Percentiles rank a stretch among this genome's conserved stretches.
Conservation (phyloP, 164 flowering plant species). For the Annona squamosa region DNA sequence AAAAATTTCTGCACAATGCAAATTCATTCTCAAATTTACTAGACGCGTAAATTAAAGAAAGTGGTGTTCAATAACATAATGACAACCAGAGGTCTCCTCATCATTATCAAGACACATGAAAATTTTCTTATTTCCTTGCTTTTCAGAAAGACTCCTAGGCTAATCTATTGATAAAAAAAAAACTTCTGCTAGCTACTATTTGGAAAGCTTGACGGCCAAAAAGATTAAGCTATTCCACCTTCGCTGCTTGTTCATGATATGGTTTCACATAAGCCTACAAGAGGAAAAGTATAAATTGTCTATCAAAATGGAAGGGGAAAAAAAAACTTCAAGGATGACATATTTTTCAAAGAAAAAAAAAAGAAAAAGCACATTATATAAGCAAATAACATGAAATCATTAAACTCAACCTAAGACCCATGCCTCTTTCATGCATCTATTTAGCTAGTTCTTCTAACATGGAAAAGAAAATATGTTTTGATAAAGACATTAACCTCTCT, state of each 20-base stretch:
- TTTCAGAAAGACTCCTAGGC: constrained; percentile 3
- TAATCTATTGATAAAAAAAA: constrained; percentile 14
- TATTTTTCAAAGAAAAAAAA: not conserved
- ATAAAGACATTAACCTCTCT: not conserved
- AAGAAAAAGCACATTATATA: not conserved
- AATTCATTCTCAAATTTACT: too few species aligned
- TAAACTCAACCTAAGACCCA: not conserved
- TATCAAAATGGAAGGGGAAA: constrained; percentile 14
- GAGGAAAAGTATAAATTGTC: constrained; percentile 29
- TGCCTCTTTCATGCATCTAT: not conserved
- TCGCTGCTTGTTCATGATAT: constrained; percentile 63
- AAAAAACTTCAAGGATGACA: constrained; percentile 5
- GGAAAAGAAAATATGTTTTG: not conserved
- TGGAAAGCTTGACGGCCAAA: constrained; percentile 9
- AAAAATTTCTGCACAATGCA: too few species aligned
- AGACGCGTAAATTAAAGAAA: too few species aligned
- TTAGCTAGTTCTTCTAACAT: not conserved
- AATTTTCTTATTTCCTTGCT: not conserved
- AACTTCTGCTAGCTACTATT: constrained; percentile 6
- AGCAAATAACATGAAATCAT: not conserved
- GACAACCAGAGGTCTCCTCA: not conserved
- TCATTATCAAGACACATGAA: not conserved
- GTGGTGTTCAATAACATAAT: too few species aligned
- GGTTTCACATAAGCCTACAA: constrained; percentile 70
- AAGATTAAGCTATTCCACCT: constrained; percentile 38